phyloP scores from a whole-genome alignment of 352 stramenopile species.

The Phytophthora tentaculata region DNA sequence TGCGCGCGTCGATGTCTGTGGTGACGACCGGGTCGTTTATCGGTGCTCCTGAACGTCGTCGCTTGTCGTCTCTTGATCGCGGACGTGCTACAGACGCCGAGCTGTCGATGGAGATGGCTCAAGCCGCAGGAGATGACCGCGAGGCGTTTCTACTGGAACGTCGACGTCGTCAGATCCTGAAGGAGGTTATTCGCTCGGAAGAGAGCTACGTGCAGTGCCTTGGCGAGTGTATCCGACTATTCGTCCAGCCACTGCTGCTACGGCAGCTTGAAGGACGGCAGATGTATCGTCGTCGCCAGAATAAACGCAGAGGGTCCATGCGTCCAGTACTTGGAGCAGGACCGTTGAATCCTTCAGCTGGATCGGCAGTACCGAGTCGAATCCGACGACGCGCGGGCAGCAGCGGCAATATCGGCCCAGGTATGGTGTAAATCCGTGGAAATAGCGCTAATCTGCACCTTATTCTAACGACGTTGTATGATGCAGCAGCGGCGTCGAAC shows the following conservation, averaged over 20 bases:
- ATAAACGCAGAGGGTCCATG: slow-evolving; percentile 66
- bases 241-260: slow-evolving; percentile 81
- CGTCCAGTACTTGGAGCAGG: slow-evolving; percentile 48
- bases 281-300: slow-evolving; percentile 63
- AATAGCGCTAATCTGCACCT: slow-evolving; percentile 60
- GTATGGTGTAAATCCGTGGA: slow-evolving; percentile 39
- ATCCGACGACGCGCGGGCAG: slow-evolving; percentile 37
- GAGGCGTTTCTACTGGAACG: slow-evolving; percentile 68
- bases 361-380: slow-evolving; percentile 9
- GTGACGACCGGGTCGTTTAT: slow-evolving; percentile 21
- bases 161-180: slow-evolving; percentile 76
- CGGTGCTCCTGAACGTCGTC: slow-evolving; percentile 19
- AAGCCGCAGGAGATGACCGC: slow-evolving; percentile 39
- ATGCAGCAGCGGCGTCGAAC: slow-evolving; percentile 36
- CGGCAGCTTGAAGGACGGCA: slow-evolving; percentile 83
- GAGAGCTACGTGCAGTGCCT: slow-evolving; percentile 86
- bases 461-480: slow-evolving; percentile 44
- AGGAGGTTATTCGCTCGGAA: slow-evolving; percentile 85
- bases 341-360: slow-evolving; percentile 22
- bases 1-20: slow-evolving; percentile 35
- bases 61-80: slow-evolving; percentile 44
- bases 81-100: slow-evolving; percentile 39
- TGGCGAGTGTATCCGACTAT: slow-evolving; percentile 85
- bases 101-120: slow-evolving; percentile 39
- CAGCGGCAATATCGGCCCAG: slow-evolving; percentile 36